A percentile compares a stretch with the other conserved stretches of the same genome.
Evolutionary conservation across 148 eudicot species (phyloP).

Genomic region (Amaranthus cruentus): DNA sequence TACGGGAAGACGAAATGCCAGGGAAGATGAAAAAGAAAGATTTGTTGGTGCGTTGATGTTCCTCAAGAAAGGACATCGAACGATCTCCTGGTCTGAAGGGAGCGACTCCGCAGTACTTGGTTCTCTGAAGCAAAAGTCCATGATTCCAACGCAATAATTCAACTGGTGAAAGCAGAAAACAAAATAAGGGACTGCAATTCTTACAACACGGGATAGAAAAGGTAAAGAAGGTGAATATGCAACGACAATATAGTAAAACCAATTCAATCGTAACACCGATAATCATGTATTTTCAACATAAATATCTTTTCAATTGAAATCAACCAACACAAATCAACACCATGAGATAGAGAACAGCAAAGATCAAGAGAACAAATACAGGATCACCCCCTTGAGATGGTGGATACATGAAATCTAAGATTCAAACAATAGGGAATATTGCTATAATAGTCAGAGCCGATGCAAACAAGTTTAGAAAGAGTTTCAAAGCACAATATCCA

Average conservation of each 20-base stretch:
- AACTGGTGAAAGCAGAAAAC: slow-evolving; percentile 7
- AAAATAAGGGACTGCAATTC: slow-evolving; percentile 3
- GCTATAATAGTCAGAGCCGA: background rate
- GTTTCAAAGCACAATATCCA: background rate
- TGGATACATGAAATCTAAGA: background rate
- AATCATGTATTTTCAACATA: background rate
- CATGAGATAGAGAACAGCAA: background rate
- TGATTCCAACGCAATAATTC: slow-evolving; percentile 22
- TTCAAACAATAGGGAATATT: background rate
- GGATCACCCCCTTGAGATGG: background rate
- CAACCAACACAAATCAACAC: background rate
- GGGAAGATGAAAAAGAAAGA: slow-evolving; percentile 64
- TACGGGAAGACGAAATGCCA: slow-evolving; percentile 71
- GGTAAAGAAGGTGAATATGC: background rate
- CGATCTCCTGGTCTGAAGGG: slow-evolving; percentile 47
- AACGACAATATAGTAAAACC: background rate
- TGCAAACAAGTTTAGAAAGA: background rate
- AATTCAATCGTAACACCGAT: slow-evolving; percentile 1
- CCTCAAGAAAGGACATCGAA: slow-evolving; percentile 81
- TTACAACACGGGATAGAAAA: background rate
- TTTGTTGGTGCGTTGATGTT: slow-evolving; percentile 90
- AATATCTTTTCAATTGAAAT: background rate
- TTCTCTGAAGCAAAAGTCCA: slow-evolving; percentile 60
- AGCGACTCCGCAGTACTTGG: slow-evolving; percentile 40
- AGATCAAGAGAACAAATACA: background rate